These are phyloP conservation scores for Cyberlindnera mrakii DNA, from an alignment of 805 yeast species.

Conservation along the genomic window DNA sequence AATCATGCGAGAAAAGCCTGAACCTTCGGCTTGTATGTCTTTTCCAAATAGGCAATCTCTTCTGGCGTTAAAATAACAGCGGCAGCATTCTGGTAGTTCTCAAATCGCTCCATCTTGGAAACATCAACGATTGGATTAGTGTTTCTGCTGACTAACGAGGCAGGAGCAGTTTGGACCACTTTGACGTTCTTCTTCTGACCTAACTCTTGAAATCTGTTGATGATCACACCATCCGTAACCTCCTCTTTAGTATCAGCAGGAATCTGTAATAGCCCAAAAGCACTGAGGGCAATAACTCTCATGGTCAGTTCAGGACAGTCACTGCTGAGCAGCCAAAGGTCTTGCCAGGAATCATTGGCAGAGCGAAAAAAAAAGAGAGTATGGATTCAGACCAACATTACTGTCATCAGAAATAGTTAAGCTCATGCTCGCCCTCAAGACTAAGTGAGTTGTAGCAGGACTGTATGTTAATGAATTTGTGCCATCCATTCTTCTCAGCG, in stretches of 20 bases:
- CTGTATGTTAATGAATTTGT: conserved; percentile 55
- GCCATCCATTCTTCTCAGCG: conserved; percentile 53
- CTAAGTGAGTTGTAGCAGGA: conserved; percentile 46
- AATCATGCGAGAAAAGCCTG: too few species aligned
- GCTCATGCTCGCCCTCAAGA: conserved; percentile 59
- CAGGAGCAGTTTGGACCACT: conserved; percentile 47
- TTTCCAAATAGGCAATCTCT: too few species aligned
- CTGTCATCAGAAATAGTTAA: conserved; percentile 47
- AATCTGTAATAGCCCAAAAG: background rate
- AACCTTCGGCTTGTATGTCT: conserved; percentile 6
- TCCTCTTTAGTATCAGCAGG: conserved; percentile 1
- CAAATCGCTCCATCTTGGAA: conserved; percentile 27
- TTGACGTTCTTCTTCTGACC: conserved; percentile 39
- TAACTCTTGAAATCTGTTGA: conserved; percentile 48
- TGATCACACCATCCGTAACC: conserved; percentile 28
- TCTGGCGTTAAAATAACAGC: too few species aligned
- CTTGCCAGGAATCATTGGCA: conserved; percentile 50
- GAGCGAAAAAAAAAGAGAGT: conserved; percentile 54
- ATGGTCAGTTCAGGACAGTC: conserved; percentile 7
- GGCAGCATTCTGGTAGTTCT: too few species aligned
- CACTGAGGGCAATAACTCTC: conserved; percentile 3
- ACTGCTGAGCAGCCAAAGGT: conserved; percentile 30
- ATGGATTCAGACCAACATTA: conserved; percentile 54
- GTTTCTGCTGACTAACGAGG: conserved; percentile 50
- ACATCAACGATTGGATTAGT: conserved; percentile 52